Evolutionary conservation across 129 eudicot species (phyloP), one percentile per base, ranked within the genome.

Genomic region (Tagetes erecta): DNA sequence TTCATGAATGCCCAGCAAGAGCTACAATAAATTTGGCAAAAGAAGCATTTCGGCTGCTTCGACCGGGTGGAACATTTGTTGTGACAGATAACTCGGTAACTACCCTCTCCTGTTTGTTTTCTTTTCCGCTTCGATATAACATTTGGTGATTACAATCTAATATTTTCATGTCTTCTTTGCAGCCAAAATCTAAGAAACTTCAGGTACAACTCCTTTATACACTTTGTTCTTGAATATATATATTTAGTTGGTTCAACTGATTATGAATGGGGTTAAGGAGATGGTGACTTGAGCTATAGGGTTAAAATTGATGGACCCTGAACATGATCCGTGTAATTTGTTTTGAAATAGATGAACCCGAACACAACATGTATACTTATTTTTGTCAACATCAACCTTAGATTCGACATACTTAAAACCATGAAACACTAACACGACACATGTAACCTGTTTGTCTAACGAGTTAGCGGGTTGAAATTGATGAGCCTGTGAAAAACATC

Each of bases 151-250:
- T 63, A 42, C 34, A 46, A 46, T 1, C 40, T 82, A 68, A 59
- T 76, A 68, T 74, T 69, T 27, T 51, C 42, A 31, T 27, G 42
- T 74, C 49, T 42, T 36, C 40, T 78, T 52, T 87, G 87, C 93
- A 94, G 99, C 99, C 99, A 27, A 94, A 94, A 80, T 94, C 99
- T 40, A 94, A 91, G 94, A 91, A 66, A 62, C 97, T 95, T 76
- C 99, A 95, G 99, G 99, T 91, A 86, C 62, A 39, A 9, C 49
- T 36, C 63, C 53, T 71, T 74, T 53, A 8, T 1, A 30, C 27
- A 20, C 72, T 20, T 53, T 68, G 70, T 10, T 78, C 57, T 8
- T 77, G 13, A 35, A 51, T 39, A 20, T 40, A 34, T 46, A 42
- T 12, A 10, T 46, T 73, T 10, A 33, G 20, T 10, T 45, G 27